A percentile compares a stretch with the other conserved stretches of the same genome.
phyloP scores from a whole-genome alignment of 2,329 filamentous ascomycete species.

The Alternaria alternata region DNA sequence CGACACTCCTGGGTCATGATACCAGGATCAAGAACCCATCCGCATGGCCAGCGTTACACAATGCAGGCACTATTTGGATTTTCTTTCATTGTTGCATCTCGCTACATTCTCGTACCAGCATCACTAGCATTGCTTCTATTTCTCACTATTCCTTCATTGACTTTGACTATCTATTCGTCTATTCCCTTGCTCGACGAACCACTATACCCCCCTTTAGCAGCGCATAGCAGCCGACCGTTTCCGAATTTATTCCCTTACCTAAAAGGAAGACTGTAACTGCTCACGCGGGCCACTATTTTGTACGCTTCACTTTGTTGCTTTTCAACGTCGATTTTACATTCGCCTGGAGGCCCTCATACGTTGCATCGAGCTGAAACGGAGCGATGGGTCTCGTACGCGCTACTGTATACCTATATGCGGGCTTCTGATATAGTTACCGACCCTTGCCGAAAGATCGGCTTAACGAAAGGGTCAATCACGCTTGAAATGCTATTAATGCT shows the following conservation, averaged over 20 bases:
- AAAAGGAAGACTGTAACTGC: slow-evolving; percentile 53
- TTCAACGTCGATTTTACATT: slow-evolving; percentile 11
- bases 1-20: slow-evolving; percentile 27
- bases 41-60: slow-evolving; percentile 21
- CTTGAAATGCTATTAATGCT: slow-evolving; percentile 22
- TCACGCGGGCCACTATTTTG: slow-evolving; percentile 49
- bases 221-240: slow-evolving; percentile 22
- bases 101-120: slow-evolving; percentile 40
- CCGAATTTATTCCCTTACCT: slow-evolving; percentile 28
- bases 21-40: slow-evolving; percentile 15
- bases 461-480: slow-evolving; percentile 17
- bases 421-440: slow-evolving; percentile 23
- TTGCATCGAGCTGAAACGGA: slow-evolving; percentile 23
- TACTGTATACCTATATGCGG: slow-evolving; percentile 28
- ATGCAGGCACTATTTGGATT: slow-evolving; percentile 22
- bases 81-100: slow-evolving; percentile 21
- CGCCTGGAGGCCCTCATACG: slow-evolving; percentile 11
- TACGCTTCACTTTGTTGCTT: slow-evolving; percentile 31
- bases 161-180: slow-evolving; percentile 6
- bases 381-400: slow-evolving; percentile 25
- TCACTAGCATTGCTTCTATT: slow-evolving; percentile 38
- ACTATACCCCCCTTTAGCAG: slow-evolving; percentile 44
- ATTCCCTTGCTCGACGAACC: slow-evolving; percentile 31
- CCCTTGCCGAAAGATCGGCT: slow-evolving; percentile 21
- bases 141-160: slow-evolving; percentile 18